Evolutionary conservation across 2,329 filamentous ascomycete species (phyloP).

Genomic region (Rhynchosporium graminicola): DNA sequence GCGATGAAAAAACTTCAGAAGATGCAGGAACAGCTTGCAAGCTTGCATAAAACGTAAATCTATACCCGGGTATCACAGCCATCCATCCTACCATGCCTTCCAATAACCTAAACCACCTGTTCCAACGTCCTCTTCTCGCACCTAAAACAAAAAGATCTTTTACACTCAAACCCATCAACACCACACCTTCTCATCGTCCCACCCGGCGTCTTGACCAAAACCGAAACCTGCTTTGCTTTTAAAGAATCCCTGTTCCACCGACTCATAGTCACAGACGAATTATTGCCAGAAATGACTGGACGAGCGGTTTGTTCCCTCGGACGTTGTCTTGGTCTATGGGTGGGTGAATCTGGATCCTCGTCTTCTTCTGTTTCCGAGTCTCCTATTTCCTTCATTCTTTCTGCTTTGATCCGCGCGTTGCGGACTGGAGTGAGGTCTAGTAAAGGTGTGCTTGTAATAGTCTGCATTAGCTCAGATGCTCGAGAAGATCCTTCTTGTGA

Average conservation of each 20-base stretch:
- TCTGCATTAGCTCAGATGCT: slow-evolving; percentile 4
- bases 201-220: slow-evolving; percentile 49
- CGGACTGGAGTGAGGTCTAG: slow-evolving; percentile 33
- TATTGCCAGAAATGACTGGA: neutral
- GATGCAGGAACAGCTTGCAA: neutral
- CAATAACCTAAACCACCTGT: slow-evolving; percentile 51
- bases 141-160: slow-evolving; percentile 60
- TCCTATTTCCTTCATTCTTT: slow-evolving; percentile 16
- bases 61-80: slow-evolving; percentile 9
- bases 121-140: slow-evolving; percentile 54
- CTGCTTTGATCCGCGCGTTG: slow-evolving; percentile 9
- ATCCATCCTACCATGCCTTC: neutral
- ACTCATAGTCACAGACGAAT: slow-evolving; percentile 16
- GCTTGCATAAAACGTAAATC: slow-evolving; percentile 7
- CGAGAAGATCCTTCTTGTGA: slow-evolving; percentile 5
- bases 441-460: slow-evolving; percentile 29
- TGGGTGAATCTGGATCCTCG: slow-evolving; percentile 11
- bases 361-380: slow-evolving; percentile 26
- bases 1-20: neutral
- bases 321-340: neutral
- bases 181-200: slow-evolving; percentile 55
- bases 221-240: slow-evolving; percentile 21
- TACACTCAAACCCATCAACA: slow-evolving; percentile 56
- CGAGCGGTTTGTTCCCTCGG: slow-evolving; percentile 11
- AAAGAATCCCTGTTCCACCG: slow-evolving; percentile 12